Evolutionary conservation across 2,329 filamentous ascomycete species (phyloP).

Genomic region (Talaromyces marneffei): DNA sequence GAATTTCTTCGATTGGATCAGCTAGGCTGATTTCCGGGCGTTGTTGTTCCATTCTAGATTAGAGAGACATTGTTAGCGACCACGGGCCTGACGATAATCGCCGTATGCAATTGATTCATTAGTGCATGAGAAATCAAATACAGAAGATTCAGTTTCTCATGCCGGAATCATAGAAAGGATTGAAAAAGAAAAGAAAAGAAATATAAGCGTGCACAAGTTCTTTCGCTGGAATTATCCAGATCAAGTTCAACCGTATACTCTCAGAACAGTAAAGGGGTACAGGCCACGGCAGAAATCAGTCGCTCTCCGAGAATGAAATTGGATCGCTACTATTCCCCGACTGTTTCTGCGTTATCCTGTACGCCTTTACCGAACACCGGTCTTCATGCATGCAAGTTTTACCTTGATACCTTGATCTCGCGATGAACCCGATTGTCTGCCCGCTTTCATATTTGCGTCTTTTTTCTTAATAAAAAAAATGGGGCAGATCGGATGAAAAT

Average conservation of each 20-base stretch:
- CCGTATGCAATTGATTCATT: not conserved
- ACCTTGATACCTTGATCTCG: conserved; percentile 38
- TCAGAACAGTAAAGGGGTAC: conserved; percentile 31
- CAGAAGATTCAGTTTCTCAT: not conserved
- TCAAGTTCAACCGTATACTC: conserved; percentile 43
- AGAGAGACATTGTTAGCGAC: not conserved
- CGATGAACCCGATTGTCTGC: conserved; percentile 33
- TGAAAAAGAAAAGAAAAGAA: conserved; percentile 10
- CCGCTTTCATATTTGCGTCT: conserved; percentile 33
- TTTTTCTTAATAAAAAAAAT: conserved; percentile 1
- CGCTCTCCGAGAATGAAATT: not conserved
- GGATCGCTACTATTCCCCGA: not conserved
- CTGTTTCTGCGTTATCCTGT: not conserved
- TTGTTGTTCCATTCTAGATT: conserved; percentile 29
- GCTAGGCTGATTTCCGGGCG: conserved; percentile 26
- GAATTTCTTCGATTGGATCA: conserved; percentile 23
- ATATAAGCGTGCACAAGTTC: conserved; percentile 36
- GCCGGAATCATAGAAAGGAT: not conserved
- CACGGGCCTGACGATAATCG: not conserved
- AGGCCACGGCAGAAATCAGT: not conserved
- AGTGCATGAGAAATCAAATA: not conserved
- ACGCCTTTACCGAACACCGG: conserved; percentile 33
- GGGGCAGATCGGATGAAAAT: conserved; percentile 13
- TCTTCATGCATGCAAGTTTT: conserved; percentile 34
- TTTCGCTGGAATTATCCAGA: conserved; percentile 44